Evolutionary conservation across 2,329 filamentous ascomycete genomes (phyloP).

Genomic region (Phialophora macrospora): DNA sequence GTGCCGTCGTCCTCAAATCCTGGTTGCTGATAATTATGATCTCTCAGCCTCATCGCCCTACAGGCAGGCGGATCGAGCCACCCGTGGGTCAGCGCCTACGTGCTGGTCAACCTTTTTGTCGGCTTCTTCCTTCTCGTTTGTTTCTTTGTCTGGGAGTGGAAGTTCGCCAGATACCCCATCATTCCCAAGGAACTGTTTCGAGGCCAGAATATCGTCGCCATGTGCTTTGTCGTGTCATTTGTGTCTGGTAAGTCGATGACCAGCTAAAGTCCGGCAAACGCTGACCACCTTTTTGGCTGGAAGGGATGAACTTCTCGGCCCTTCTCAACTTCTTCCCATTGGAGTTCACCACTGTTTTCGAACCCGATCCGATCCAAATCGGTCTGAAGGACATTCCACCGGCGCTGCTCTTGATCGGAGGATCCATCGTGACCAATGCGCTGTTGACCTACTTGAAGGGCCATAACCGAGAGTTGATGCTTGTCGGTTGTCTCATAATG

Average conservation of each 20-base stretch:
- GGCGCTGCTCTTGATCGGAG: slow-evolving; percentile 5
- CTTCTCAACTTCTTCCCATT: slow-evolving; percentile 10
- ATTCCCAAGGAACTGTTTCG: slow-evolving; percentile 4
- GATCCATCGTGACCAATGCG: neutral
- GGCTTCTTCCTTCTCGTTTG: slow-evolving; percentile 4
- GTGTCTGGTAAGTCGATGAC: neutral
- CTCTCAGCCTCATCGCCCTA: slow-evolving; percentile 1
- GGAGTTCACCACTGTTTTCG: slow-evolving; percentile 7
- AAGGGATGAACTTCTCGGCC: slow-evolving; percentile 9
- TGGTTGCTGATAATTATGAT: too few species aligned
- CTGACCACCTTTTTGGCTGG: too few species aligned
- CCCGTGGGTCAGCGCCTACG: slow-evolving; percentile 7
- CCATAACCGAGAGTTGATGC: slow-evolving; percentile 8
- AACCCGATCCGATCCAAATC: slow-evolving; percentile 10
- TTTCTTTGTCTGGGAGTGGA: slow-evolving; percentile 9
- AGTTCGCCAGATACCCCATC: slow-evolving; percentile 11
- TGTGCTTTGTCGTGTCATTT: neutral
- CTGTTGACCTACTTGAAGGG: slow-evolving; percentile 6
- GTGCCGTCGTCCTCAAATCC: neutral
- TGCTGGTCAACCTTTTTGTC: slow-evolving; percentile 8
- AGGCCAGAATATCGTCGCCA: slow-evolving; percentile 4
- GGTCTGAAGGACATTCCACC: slow-evolving; percentile 5
- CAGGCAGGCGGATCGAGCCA: slow-evolving; percentile 1
- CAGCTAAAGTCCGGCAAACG: too few species aligned
- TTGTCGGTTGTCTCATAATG: slow-evolving; percentile 10